Evolutionary conservation across 2,329 filamentous ascomycete species (phyloP), one percentile per base, ranked within the genome.

Genomic region (Paecilomyces fulvus): DNA sequence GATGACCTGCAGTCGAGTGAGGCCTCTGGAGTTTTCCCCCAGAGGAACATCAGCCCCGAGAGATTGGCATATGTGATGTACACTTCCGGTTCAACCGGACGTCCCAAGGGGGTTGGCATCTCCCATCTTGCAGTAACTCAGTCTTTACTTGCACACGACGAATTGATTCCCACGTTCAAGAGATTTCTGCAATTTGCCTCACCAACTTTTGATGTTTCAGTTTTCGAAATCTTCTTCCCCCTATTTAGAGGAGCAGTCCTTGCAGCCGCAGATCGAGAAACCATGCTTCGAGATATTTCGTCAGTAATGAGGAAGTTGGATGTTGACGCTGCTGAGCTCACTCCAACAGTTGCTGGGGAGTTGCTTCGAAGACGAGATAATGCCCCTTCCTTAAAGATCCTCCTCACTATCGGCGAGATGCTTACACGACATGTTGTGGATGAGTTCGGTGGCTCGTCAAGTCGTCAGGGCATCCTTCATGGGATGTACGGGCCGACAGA

Each of bases 401-500:
- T 96, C 0, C 74, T 96, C 23, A 96, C 91, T 0, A 96, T 96
- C 62, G 92, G 92, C 5, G 92, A 96, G 71, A 96, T 95, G 91
- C 80, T 96, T 33, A 95, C 88, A 3, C 78, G 80, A 48, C 81
- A 83, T 8, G 86, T 96, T 1, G 79, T 96, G 21, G 75, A 83
- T 33, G 90, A 95, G 66, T 96, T 94, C 76, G 90, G 90, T 5
- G 83, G 83, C 2, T 74, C 77, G 9, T 65, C 70, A 0, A 67
- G 66, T 0, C 73, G 72, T 7, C 68, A 76, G 1, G 86, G 88
- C 62, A 85, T 95, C 49, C 78, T 96, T 0, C 92, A 90, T 81
- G 92, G 86, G 31, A 95, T 96, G 90, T 96, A 96, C 67, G 92
- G 92, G 0, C 92, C 92, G 1, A 96, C 92, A 0, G 92, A 96